These are phyloP conservation scores for Chaetomium tenue DNA, from an alignment of 495 filamentous ascomycete genomes.

Conservation along the genomic window DNA sequence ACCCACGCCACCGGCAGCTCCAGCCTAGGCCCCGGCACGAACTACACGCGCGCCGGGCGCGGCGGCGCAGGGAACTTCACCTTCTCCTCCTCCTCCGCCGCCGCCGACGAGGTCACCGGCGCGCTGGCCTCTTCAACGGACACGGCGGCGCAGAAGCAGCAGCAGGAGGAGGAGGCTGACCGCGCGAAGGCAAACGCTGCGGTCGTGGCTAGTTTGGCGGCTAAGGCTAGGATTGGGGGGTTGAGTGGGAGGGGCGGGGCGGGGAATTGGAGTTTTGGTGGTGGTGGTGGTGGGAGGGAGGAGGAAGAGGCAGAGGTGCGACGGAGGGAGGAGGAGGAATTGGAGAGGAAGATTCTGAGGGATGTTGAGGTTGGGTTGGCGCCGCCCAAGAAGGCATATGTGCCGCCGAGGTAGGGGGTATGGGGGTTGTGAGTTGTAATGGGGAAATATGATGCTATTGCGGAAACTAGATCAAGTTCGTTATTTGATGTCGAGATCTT, in stretches of 20 bases:
- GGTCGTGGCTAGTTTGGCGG: constrained; percentile 27
- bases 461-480: no score
- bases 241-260: constrained; percentile 56
- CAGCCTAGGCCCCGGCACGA: constrained; percentile 19
- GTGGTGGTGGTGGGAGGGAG: constrained; percentile 8
- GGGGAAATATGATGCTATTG: no score
- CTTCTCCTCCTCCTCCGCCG: neutral
- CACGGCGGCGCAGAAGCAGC: constrained; percentile 21
- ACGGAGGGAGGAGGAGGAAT: constrained; percentile 33
- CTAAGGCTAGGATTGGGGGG: constrained; percentile 20
- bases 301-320: constrained; percentile 32
- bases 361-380: constrained; percentile 49
- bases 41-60: constrained; percentile 54
- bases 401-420: neutral
- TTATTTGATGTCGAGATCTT: no score
- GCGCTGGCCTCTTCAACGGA: constrained; percentile 34
- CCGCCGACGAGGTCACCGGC: constrained; percentile 19
- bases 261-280: constrained; percentile 50
- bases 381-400: constrained; percentile 39
- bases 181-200: constrained; percentile 27
- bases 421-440: neutral
- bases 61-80: constrained; percentile 57
- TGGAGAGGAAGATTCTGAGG: constrained; percentile 40
- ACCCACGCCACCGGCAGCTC: constrained; percentile 15
- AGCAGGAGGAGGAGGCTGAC: constrained; percentile 16